phyloP scores from a whole-genome alignment of 192 early-diverging fungal species.

The Umbelopsis ramanniana region DNA sequence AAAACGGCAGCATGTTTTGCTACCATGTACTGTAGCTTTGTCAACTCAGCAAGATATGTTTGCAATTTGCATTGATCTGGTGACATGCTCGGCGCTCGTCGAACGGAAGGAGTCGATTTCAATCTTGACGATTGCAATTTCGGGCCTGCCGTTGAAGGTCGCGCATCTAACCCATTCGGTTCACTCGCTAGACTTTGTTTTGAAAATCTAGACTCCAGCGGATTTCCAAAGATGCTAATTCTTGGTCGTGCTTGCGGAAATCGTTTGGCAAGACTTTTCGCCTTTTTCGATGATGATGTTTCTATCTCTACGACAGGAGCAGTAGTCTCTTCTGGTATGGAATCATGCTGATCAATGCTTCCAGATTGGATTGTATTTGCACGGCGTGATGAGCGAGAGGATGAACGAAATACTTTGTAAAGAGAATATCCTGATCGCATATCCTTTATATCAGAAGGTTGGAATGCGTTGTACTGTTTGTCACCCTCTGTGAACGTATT shows the following conservation, averaged over 20 bases:
- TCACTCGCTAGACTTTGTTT: not conserved
- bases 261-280: not conserved
- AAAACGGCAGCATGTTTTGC: conserved; percentile 85
- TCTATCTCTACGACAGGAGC: not conserved
- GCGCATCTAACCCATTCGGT: not conserved
- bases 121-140: not conserved
- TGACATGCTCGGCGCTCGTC: not conserved
- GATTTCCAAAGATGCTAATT: conserved; percentile 8
- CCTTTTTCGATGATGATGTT: not conserved
- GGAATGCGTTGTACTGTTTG: not conserved
- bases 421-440: not conserved
- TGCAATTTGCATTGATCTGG: conserved; percentile 2
- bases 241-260: not conserved
- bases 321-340: conserved; percentile 4
- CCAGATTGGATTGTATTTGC: conserved; percentile 7
- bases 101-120: not conserved
- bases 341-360: not conserved
- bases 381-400: not conserved
- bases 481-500: conserved; percentile 3
- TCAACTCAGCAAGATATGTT: conserved; percentile 66
- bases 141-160: not conserved
- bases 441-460: not conserved
- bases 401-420: conserved; percentile 4
- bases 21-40: conserved; percentile 78
- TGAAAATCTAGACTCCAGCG: not conserved